A percentile compares a stretch with the other conserved stretches of the same genome.
Conservation (phyloP, 2,329 filamentous ascomycete species). For the Penicillium olsonii region DNA sequence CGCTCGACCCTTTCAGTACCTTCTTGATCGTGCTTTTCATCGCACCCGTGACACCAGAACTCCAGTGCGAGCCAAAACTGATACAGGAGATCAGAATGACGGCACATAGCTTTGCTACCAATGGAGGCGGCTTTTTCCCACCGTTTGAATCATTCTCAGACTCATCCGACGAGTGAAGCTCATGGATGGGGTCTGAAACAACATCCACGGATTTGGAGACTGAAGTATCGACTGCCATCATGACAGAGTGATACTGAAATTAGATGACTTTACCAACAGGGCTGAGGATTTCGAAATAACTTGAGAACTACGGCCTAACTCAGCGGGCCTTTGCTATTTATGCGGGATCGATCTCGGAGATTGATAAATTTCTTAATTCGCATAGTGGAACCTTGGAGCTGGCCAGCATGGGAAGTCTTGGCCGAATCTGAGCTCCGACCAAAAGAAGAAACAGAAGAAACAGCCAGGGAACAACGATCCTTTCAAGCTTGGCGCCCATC, state of each 20-base stretch:
- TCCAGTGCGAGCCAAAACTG: constrained; percentile 63
- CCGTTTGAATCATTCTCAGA: constrained; percentile 5
- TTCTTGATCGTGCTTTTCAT: constrained; percentile 65
- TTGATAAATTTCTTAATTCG: constrained; percentile 2
- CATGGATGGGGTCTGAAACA: background rate
- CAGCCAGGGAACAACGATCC: background rate
- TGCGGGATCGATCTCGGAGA: constrained; percentile 1
- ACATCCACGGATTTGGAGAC: constrained; percentile 12
- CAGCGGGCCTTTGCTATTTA: background rate
- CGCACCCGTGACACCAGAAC: constrained; percentile 60
- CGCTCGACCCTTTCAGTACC: constrained; percentile 20
- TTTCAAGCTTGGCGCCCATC: constrained; percentile 5
- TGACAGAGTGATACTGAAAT: background rate
- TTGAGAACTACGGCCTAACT: background rate
- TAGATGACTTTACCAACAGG: background rate
- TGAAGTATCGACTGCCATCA: constrained; percentile 4
- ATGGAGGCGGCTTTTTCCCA: constrained; percentile 26
- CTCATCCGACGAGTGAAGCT: background rate
- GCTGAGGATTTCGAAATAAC: background rate
- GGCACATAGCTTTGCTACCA: constrained; percentile 43
- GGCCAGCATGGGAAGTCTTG: background rate
- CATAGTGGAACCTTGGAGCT: background rate
- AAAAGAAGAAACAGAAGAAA: constrained; percentile 3
- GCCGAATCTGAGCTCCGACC: background rate
- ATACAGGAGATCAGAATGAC: constrained; percentile 50